Percentiles rank a stretch among this genome's conserved stretches.
phyloP scores from a whole-genome alignment of 306 rosid species.

The Elaeagnus macrophylla region DNA sequence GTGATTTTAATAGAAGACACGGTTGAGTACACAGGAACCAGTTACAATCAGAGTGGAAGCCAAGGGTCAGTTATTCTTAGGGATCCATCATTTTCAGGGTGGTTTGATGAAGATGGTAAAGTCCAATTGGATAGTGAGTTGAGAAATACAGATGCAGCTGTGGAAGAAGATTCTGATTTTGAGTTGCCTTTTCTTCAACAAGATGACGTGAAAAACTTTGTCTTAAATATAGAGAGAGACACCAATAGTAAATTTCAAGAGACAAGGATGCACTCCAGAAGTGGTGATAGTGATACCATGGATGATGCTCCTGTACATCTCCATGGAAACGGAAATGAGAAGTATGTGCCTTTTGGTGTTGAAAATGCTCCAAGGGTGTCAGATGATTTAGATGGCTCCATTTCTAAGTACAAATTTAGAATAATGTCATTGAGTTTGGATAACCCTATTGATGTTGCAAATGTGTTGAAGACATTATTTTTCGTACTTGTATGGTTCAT shows the following conservation, averaged over 20 bases:
- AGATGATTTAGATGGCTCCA: conserved; percentile 22
- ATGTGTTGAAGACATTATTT: conserved; percentile 73
- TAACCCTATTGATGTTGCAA: conserved; percentile 35
- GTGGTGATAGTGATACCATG: conserved; percentile 34
- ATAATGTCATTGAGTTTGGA: conserved; percentile 21
- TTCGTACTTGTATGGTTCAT: conserved; percentile 82
- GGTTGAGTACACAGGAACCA: conserved; percentile 24
- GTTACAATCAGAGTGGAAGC: conserved; percentile 23
- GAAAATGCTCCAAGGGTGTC: conserved; percentile 42
- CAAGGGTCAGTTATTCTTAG: conserved; percentile 36
- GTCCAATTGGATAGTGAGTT: conserved; percentile 30
- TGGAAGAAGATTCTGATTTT: conserved; percentile 50
- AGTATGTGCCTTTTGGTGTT: conserved; percentile 56
- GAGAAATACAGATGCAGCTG: conserved; percentile 28
- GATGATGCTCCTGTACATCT: conserved; percentile 35
- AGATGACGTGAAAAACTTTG: conserved; percentile 29
- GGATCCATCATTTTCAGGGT: conserved; percentile 63
- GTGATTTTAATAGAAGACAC: conserved; percentile 38
- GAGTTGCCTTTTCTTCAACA: conserved; percentile 42
- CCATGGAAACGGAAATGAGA: conserved; percentile 39
- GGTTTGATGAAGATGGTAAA: conserved; percentile 54
- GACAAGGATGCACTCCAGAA: conserved; percentile 35
- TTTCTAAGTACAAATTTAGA: conserved; percentile 28
- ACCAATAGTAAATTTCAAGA: conserved; percentile 28
- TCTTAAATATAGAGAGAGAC: conserved; percentile 30